Conservation (phyloP, 2,329 filamentous ascomycete species). For the Chaetomium olivaceum region DNA sequence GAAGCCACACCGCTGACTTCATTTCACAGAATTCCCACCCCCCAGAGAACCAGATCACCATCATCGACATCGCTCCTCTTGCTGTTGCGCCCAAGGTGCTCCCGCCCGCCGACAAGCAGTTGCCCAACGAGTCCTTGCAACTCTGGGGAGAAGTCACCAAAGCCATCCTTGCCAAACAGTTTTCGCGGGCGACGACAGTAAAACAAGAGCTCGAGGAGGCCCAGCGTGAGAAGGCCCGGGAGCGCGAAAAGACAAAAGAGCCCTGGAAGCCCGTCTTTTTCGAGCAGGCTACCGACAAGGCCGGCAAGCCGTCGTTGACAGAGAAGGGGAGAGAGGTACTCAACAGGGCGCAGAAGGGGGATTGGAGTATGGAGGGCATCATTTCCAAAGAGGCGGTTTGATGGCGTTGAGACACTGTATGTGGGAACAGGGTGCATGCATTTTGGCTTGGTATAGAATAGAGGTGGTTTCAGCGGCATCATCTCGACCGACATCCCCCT, state of each 20-base stretch:
- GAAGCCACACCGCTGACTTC: background rate
- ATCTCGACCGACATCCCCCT: background rate
- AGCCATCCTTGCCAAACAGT: slow-evolving; percentile 82
- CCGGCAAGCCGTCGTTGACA: slow-evolving; percentile 33
- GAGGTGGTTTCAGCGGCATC: slow-evolving; percentile 5
- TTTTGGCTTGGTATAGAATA: slow-evolving; percentile 14
- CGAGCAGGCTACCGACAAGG: slow-evolving; percentile 32
- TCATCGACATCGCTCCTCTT: slow-evolving; percentile 87
- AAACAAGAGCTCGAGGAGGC: slow-evolving; percentile 92
- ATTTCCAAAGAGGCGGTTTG: slow-evolving; percentile 8
- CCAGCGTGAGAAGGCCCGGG: slow-evolving; percentile 80
- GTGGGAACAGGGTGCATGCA: slow-evolving; percentile 4
- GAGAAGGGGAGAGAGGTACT: slow-evolving; percentile 34
- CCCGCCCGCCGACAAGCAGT: slow-evolving; percentile 75
- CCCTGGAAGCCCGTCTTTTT: slow-evolving; percentile 91
- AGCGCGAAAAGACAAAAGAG: slow-evolving; percentile 68
- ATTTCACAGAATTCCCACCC: slow-evolving; percentile 47
- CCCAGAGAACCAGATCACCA: slow-evolving; percentile 64
- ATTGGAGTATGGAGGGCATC: slow-evolving; percentile 36
- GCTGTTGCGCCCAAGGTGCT: slow-evolving; percentile 75
- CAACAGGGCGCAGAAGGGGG: slow-evolving; percentile 30
- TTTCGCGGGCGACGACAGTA: slow-evolving; percentile 75
- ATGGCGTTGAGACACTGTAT: background rate
- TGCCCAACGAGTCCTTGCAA: slow-evolving; percentile 83
- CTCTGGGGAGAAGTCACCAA: slow-evolving; percentile 88